Evolutionary conservation across 2,329 filamentous ascomycete species (phyloP), one percentile per base, ranked within the genome.

Genomic region (Conoideocrella luteorostrata): DNA sequence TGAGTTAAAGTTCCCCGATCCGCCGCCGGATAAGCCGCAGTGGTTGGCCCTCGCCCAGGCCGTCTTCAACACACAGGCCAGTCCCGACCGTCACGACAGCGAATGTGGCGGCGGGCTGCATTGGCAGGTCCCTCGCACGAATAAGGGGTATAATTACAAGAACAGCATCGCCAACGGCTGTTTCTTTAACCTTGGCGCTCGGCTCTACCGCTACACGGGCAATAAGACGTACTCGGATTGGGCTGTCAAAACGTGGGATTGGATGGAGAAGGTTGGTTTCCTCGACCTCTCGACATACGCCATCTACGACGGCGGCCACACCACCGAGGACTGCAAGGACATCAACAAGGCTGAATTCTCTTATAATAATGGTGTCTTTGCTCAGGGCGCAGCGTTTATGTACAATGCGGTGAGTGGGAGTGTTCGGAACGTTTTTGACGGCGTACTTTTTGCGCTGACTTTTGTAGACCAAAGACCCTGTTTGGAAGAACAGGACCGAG

Each of bases 61-160:
- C 10, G 83, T 87, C 2, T 93, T 90, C 63, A 88, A 91, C 66
- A n/a, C n/a, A n/a, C n/a, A n/a, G 80, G 83, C 40, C 88, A 88
- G 56, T 78, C 77, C 3, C 64, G 64, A 13, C 77, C 87, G 15
- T 86, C 84, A 82, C 91, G 52, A 66, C 64, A 3, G 54, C 65
- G 0, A 50, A 57, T 91, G 86, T 61, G 69, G 67, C 41, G 86
- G 86, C 41, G 86, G 86, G 7, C 62, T 93, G 49, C 78, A 82
- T 51, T 91, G 87, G 87, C 86, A 90, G 65, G 82, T 90, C 47
- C 86, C 80, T 65, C 69, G 75, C 4, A 82, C 80, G 63, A 86
- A 87, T 63, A 74, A 69, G 43, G 85, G 85, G 35, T 78, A 68
- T 60, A 66, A 74, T 60, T 78, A 78, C 66, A 78, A 40, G 23